phyloP scores from a whole-genome alignment of 1,284 basidiomycete genomes.

The Ganoderma resinaceum region DNA sequence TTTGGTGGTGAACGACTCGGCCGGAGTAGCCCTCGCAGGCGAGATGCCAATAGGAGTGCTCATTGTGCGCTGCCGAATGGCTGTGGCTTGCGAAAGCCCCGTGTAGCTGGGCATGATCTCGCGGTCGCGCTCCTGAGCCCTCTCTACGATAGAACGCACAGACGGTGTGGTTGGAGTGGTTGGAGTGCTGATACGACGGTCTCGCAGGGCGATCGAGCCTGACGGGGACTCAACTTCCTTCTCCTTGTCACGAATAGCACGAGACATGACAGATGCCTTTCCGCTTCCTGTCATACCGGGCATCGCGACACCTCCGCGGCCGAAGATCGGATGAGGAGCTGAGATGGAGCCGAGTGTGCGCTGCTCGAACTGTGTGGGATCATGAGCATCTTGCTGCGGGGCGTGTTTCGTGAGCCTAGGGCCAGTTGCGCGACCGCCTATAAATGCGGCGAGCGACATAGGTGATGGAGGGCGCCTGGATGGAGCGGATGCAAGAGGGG shows the following conservation, averaged over 20 bases:
- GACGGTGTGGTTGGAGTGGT: slow-evolving; percentile 39
- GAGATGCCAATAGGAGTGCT: slow-evolving; percentile 38
- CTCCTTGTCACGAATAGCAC: slow-evolving; percentile 29
- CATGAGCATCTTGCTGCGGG: slow-evolving; percentile 71
- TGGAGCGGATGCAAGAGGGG: slow-evolving; percentile 26
- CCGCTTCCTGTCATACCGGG: slow-evolving; percentile 62
- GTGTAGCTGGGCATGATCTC: slow-evolving; percentile 32
- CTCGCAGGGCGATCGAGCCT: slow-evolving; percentile 27
- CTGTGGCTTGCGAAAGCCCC: slow-evolving; percentile 16
- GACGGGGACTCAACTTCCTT: slow-evolving; percentile 22
- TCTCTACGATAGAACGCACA: slow-evolving; percentile 41
- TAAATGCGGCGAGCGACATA: slow-evolving; percentile 78
- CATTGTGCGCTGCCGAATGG: slow-evolving; percentile 47
- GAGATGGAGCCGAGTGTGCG: slow-evolving; percentile 47
- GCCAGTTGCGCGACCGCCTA: slow-evolving; percentile 75
- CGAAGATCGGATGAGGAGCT: slow-evolving; percentile 76
- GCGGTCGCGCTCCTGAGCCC: slow-evolving; percentile 35
- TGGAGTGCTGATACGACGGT: slow-evolving; percentile 45
- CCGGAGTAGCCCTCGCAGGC: slow-evolving; percentile 15
- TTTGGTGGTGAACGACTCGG: slow-evolving; percentile 21
- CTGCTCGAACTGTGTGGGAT: slow-evolving; percentile 72
- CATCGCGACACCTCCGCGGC: slow-evolving; percentile 74
- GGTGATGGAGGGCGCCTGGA: slow-evolving; percentile 43
- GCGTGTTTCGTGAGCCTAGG: slow-evolving; percentile 74
- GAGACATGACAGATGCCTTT: slow-evolving; percentile 30